Conservation (phyloP, 345 rosid genomes). For the Eucalyptus rudis region DNA sequence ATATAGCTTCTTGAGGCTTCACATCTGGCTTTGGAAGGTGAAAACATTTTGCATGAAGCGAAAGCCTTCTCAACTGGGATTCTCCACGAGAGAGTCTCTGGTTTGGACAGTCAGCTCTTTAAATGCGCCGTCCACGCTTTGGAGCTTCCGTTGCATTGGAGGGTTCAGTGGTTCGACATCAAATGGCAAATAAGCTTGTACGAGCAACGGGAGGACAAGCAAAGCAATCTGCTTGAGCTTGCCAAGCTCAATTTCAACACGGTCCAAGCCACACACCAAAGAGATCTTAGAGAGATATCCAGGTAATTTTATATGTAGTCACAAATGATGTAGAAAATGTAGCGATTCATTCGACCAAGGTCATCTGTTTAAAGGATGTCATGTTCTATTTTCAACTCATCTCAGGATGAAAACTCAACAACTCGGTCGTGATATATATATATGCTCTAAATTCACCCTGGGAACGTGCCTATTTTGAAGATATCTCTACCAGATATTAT, state of each 20-base stretch:
- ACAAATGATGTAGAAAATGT: background rate
- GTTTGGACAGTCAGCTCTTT: background rate
- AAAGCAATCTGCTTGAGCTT: constrained; percentile 4
- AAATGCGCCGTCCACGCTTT: constrained; percentile 1
- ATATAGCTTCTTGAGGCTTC: constrained; percentile 38
- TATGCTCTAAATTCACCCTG: background rate
- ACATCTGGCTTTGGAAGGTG: constrained; percentile 15
- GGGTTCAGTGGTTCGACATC: constrained; percentile 42
- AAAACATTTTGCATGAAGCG: constrained; percentile 11
- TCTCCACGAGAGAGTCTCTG: background rate
- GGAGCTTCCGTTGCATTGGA: constrained; percentile 31
- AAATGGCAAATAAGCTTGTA: constrained; percentile 16
- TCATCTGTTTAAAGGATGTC: background rate
- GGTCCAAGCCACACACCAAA: constrained; percentile 33
- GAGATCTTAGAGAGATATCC: constrained; percentile 25
- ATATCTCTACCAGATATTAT: background rate
- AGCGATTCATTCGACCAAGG: background rate
- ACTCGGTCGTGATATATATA: background rate
- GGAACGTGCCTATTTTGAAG: background rate
- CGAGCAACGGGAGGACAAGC: background rate
- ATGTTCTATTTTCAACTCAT: background rate
- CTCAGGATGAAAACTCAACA: background rate
- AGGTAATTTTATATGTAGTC: background rate
- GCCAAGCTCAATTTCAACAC: constrained; percentile 32
- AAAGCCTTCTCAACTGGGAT: background rate